A percentile compares a stretch with the other conserved stretches of the same genome.
Conservation (phyloP, 768 basidiomycete species). For the Obba rivulosa region DNA sequence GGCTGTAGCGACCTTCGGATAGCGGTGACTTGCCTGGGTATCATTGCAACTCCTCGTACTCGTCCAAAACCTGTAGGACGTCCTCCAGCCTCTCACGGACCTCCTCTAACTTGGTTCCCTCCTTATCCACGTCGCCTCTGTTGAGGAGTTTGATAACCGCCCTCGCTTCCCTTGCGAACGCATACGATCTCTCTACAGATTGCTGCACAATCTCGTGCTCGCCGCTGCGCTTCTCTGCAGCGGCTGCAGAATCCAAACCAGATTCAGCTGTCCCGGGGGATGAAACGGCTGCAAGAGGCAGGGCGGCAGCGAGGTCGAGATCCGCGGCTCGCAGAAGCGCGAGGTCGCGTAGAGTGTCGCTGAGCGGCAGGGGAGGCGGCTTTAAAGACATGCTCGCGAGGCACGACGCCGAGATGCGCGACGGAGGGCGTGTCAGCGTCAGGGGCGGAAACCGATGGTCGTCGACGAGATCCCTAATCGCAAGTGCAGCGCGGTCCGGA, state of each 20-base stretch:
- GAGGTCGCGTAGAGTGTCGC: constrained; percentile 64
- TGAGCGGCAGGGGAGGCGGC: constrained; percentile 45
- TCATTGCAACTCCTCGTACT: not conserved
- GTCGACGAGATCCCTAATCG: too few species aligned
- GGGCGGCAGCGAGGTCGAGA: constrained; percentile 31
- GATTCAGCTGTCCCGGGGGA: constrained; percentile 10
- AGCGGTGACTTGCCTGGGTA: too few species aligned
- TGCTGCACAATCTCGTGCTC: constrained; percentile 22
- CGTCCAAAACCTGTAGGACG: constrained; percentile 30
- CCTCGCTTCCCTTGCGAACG: constrained; percentile 55
- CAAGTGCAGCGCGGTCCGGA: too few species aligned
- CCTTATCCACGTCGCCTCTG: constrained; percentile 44
- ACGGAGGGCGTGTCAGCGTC: too few species aligned
- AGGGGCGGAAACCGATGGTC: too few species aligned
- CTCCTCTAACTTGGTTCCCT: constrained; percentile 51
- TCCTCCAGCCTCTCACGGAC: constrained; percentile 53
- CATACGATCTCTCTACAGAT: constrained; percentile 49
- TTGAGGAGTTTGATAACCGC: constrained; percentile 50
- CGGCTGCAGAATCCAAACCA: not conserved
- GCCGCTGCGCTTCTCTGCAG: constrained; percentile 2
- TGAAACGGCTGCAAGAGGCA: constrained; percentile 13
- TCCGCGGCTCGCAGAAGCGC: constrained; percentile 63
- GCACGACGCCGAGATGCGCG: too few species aligned
- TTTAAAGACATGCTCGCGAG: not conserved
- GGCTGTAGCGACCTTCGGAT: too few species aligned